Conservation (phyloP, 495 filamentous ascomycete genomes). For the Hypoxylon cercidicola region DNA sequence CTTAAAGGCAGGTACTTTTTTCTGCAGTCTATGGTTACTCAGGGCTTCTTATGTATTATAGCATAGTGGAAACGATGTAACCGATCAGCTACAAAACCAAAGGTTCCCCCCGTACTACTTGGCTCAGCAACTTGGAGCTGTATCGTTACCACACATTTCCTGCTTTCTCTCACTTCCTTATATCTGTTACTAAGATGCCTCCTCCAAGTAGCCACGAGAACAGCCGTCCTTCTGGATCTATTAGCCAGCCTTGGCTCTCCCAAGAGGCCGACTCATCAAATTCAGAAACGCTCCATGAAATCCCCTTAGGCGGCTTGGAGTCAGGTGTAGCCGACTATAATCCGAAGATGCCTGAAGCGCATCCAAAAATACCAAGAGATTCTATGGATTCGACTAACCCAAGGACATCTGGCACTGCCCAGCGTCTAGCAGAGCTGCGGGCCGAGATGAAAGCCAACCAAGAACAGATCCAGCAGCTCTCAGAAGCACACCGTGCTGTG, state of each 20-base stretch:
- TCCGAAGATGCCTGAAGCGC: not conserved
- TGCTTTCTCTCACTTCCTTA: not conserved
- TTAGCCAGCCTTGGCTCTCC: not conserved
- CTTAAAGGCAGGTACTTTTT: not conserved
- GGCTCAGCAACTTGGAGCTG: not conserved
- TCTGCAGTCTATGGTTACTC: not conserved
- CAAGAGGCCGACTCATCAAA: slow-evolving; percentile 1
- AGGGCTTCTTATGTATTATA: not conserved
- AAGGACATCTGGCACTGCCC: slow-evolving; percentile 1
- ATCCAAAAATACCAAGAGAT: not conserved
- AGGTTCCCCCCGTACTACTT: not conserved
- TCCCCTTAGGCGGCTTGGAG: not conserved
- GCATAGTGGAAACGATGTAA: not conserved
- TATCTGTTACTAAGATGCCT: not conserved
- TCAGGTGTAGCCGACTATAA: not conserved
- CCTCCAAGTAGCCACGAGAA: slow-evolving; percentile 2
- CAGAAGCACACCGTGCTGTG: slow-evolving; percentile 6
- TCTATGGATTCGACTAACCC: slow-evolving; percentile 9
- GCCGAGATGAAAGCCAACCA: slow-evolving; percentile 6
- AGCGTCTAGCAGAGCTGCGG: slow-evolving; percentile 3
- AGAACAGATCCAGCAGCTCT: slow-evolving; percentile 9
- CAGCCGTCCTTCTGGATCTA: not conserved
- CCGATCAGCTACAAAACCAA: not conserved
- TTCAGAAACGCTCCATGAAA: slow-evolving; percentile 3
- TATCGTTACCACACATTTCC: not conserved